Conservation (phyloP, 2,329 filamentous ascomycete species). For the Tolypocladium nubicola region DNA sequence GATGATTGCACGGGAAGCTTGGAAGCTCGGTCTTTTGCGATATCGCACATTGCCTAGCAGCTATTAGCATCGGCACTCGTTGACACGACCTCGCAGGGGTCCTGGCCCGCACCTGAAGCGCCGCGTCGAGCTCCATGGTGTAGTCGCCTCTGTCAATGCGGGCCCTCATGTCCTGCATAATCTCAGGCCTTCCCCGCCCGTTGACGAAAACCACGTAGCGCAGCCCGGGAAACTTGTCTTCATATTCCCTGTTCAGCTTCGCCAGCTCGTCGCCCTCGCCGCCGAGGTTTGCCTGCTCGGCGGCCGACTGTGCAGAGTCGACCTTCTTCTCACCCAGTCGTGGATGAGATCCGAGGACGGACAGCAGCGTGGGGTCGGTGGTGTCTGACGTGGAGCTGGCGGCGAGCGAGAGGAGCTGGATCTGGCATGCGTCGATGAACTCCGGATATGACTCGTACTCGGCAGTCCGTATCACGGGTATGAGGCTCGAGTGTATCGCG, state of each 20-base stretch:
- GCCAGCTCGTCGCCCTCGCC: constrained; percentile 50
- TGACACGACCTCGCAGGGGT: background rate
- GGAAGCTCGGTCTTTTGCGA: constrained; percentile 66
- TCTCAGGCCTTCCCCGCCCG: constrained; percentile 58
- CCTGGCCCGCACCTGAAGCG: constrained; percentile 52
- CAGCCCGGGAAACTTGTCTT: constrained; percentile 68
- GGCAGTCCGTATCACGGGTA: constrained; percentile 49
- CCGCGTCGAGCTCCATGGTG: constrained; percentile 57
- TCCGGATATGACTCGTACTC: constrained; percentile 57
- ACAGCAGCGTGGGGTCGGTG: constrained; percentile 44
- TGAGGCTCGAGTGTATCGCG: constrained; percentile 60
- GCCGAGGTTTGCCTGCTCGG: constrained; percentile 71
- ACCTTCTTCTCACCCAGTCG: constrained; percentile 72
- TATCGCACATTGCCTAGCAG: constrained; percentile 76
- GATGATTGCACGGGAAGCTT: constrained; percentile 36
- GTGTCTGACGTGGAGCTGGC: constrained; percentile 37
- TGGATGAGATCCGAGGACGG: constrained; percentile 72
- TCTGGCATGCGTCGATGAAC: constrained; percentile 57
- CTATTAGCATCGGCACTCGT: constrained; percentile 5
- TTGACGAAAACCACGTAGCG: constrained; percentile 91
- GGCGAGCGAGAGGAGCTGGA: constrained; percentile 50
- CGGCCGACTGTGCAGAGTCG: constrained; percentile 69
- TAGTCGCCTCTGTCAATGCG: constrained; percentile 62
- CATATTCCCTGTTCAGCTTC: constrained; percentile 66
- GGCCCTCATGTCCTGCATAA: constrained; percentile 72